A percentile compares a stretch with the other conserved stretches of the same genome.
phyloP scores from a whole-genome alignment of 352 stramenopile species.

The Globisporangium yorkense region DNA sequence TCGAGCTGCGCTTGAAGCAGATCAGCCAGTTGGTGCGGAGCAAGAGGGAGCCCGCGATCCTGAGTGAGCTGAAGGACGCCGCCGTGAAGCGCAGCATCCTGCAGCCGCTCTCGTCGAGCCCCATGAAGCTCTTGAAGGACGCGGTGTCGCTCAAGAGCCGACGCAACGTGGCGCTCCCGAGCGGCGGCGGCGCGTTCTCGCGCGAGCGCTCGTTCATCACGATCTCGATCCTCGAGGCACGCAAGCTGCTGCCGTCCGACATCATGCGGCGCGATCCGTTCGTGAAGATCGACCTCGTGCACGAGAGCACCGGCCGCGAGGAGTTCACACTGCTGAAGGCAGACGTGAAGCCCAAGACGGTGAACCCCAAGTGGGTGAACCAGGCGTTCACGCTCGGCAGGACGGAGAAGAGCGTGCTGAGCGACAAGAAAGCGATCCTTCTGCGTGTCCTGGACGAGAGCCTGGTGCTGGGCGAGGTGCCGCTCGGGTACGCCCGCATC shows the following conservation, averaged over 20 bases:
- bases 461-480: constrained; percentile 35
- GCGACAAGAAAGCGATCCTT: constrained; percentile 52
- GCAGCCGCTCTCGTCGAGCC: constrained; percentile 1
- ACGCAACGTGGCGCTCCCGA: constrained; percentile 7
- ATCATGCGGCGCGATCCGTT: constrained; percentile 28
- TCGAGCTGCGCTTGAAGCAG: constrained; percentile 38
- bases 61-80: constrained; percentile 28
- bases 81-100: constrained; percentile 5
- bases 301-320: constrained; percentile 39
- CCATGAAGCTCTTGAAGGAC: constrained; percentile 13
- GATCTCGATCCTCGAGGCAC: constrained; percentile 48
- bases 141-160: constrained; percentile 2
- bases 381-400: constrained; percentile 62
- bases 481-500: constrained; percentile 43
- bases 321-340: constrained; percentile 56
- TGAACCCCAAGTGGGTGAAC: constrained; percentile 69
- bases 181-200: constrained; percentile 10
- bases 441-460: constrained; percentile 59
- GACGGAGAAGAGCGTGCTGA: constrained; percentile 37
- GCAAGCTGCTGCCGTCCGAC: constrained; percentile 44
- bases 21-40: constrained; percentile 29
- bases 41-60: constrained; percentile 22
- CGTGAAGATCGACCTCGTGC: constrained; percentile 48
- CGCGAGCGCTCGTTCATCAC: constrained; percentile 52
- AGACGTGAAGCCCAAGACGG: constrained; percentile 53